phyloP scores from a whole-genome alignment of 2,329 filamentous ascomycete species.

The Cladorrhinum sp. region DNA sequence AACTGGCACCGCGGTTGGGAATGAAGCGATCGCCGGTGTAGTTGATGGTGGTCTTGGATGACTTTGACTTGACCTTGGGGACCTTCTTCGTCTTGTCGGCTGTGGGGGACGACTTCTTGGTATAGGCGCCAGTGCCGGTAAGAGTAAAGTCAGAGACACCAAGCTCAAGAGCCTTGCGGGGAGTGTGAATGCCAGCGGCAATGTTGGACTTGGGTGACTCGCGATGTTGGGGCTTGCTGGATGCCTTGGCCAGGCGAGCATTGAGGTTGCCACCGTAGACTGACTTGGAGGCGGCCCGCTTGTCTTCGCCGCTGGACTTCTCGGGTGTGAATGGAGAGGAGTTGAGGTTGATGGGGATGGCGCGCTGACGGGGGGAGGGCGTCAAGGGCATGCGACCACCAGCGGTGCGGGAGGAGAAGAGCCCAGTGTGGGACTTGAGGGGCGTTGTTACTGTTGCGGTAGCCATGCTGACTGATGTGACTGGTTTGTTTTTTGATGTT shows the following conservation, averaged over 20 bases:
- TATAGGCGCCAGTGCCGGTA: constrained; percentile 69
- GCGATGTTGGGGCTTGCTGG: constrained; percentile 62
- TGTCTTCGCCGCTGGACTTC: constrained; percentile 47
- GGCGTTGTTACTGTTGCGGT: constrained; percentile 79
- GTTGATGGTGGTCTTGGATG: constrained; percentile 71
- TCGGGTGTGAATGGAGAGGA: constrained; percentile 78
- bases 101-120: constrained; percentile 49
- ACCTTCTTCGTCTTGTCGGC: constrained; percentile 59
- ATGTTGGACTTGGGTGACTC: constrained; percentile 98
- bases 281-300: constrained; percentile 60
- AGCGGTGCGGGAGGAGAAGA: constrained; percentile 89
- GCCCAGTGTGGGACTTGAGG: constrained; percentile 87
- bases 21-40: constrained; percentile 92
- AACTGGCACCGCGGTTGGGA: constrained; percentile 86
- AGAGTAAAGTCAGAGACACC: constrained; percentile 91
- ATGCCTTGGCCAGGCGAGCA: constrained; percentile 70
- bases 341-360: constrained; percentile 50
- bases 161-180: constrained; percentile 79
- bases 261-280: constrained; percentile 78
- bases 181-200: constrained; percentile 68
- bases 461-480: constrained; percentile 63
- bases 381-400: constrained; percentile 93
- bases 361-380: constrained; percentile 73
- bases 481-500: constrained; percentile 29
- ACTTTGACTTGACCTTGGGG: constrained; percentile 49